Percentiles rank a stretch among this genome's conserved stretches.
phyloP scores from a whole-genome alignment of 768 basidiomycete genomes.

The Antrodiella citrinella region DNA sequence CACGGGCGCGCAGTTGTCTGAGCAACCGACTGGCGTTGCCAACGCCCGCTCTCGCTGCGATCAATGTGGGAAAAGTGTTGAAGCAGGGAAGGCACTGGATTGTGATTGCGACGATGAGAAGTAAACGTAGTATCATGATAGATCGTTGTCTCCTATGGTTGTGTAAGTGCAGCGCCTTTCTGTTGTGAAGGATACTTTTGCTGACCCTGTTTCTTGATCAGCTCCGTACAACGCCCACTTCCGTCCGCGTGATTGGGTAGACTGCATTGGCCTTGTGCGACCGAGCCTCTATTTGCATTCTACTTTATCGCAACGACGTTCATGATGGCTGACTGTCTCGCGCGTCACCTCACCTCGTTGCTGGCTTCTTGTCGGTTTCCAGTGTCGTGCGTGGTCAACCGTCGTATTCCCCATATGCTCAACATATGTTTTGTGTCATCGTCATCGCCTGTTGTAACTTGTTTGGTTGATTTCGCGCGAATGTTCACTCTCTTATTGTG shows the following conservation, averaged over 20 bases:
- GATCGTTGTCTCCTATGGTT: slow-evolving; percentile 14
- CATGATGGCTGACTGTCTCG: too few relatives aligned
- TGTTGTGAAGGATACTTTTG: background rate
- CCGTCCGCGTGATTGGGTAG: slow-evolving; percentile 22
- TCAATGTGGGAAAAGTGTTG: slow-evolving; percentile 60
- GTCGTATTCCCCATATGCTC: too few relatives aligned
- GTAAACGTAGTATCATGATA: slow-evolving; percentile 14
- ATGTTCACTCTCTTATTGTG: too few relatives aligned
- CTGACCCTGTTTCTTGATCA: slow-evolving; percentile 3
- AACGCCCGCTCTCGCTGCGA: slow-evolving; percentile 69
- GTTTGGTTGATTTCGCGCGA: too few relatives aligned
- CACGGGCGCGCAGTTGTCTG: slow-evolving; percentile 30
- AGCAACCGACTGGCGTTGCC: slow-evolving; percentile 60
- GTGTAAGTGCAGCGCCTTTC: slow-evolving; percentile 12
- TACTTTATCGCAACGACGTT: slow-evolving; percentile 15
- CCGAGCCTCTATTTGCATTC: background rate
- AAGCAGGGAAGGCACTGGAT: slow-evolving; percentile 35
- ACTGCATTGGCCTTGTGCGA: slow-evolving; percentile 1
- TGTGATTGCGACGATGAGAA: slow-evolving; percentile 39
- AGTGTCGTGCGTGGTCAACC: too few relatives aligned
- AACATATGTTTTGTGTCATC: too few relatives aligned
- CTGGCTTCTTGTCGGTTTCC: too few relatives aligned
- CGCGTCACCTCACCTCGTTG: too few relatives aligned
- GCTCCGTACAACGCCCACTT: slow-evolving; percentile 22
- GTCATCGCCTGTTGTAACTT: too few relatives aligned